Evolutionary conservation across 2,329 filamentous ascomycete species (phyloP).

Genomic region (Phaeosphaeria sp.): DNA sequence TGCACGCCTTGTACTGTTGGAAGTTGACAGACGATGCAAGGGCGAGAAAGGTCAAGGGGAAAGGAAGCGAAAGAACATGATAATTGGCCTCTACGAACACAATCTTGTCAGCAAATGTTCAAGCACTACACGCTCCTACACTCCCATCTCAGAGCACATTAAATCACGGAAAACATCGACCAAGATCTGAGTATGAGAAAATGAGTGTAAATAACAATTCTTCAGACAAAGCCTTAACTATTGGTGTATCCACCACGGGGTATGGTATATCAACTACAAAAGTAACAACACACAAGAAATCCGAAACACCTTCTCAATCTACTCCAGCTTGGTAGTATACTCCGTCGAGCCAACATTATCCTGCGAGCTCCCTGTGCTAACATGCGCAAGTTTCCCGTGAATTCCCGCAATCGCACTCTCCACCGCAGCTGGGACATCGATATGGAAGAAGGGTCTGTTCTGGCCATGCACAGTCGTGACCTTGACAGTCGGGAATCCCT

Average conservation of each 20-base stretch:
- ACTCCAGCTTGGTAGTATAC: slow-evolving; percentile 22
- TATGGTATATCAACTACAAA: slow-evolving; percentile 2
- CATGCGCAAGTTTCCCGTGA: slow-evolving; percentile 51
- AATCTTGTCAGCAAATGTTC: too few relatives aligned
- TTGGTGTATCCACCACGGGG: slow-evolving; percentile 3
- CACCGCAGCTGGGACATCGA: slow-evolving; percentile 87
- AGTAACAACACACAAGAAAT: neutral
- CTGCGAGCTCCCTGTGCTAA: slow-evolving; percentile 22
- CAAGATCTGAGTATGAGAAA: neutral
- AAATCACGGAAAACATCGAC: neutral
- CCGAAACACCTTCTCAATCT: neutral
- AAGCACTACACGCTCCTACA: too few relatives aligned
- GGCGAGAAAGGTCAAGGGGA: too few relatives aligned
- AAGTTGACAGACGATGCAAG: too few relatives aligned
- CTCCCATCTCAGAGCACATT: too few relatives aligned
- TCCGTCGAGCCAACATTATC: slow-evolving; percentile 15
- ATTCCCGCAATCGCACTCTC: slow-evolving; percentile 86
- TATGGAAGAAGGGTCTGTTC: slow-evolving; percentile 90
- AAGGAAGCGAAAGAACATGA: too few relatives aligned
- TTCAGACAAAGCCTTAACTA: neutral
- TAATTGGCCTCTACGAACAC: too few relatives aligned
- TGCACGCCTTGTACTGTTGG: too few relatives aligned
- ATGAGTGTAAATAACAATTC: neutral
- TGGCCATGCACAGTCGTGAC: slow-evolving; percentile 80
- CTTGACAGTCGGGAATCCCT: slow-evolving; percentile 39